A percentile compares a stretch with the other conserved stretches of the same genome.
Conservation (phyloP, 2,329 filamentous ascomycete genomes). For the Curvularia verruculosa region DNA sequence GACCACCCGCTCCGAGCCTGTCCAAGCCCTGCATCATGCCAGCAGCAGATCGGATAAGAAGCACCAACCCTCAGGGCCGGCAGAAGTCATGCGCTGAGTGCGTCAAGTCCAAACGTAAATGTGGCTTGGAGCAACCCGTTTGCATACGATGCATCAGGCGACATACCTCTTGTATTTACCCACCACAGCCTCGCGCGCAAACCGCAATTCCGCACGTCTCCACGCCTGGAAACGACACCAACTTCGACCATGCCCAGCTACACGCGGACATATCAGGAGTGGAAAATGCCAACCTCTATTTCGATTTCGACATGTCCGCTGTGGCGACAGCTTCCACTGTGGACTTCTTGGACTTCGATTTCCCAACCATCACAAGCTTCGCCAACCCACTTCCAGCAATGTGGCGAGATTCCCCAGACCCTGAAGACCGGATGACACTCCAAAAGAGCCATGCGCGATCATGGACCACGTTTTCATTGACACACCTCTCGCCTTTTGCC, state of each 20-base stretch:
- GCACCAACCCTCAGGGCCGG: slow-evolving; percentile 32
- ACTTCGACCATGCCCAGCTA: background rate
- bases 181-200: slow-evolving; percentile 15
- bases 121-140: slow-evolving; percentile 58
- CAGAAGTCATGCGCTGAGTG: slow-evolving; percentile 65
- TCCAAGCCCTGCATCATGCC: slow-evolving; percentile 43
- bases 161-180: slow-evolving; percentile 57
- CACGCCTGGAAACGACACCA: slow-evolving; percentile 20
- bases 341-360: slow-evolving; percentile 29
- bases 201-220: background rate
- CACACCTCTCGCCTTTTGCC: slow-evolving; percentile 27
- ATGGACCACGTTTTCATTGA: slow-evolving; percentile 13
- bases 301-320: slow-evolving; percentile 15
- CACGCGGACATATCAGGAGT: slow-evolving; percentile 30
- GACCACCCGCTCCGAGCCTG: background rate
- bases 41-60: slow-evolving; percentile 47
- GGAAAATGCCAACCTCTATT: background rate
- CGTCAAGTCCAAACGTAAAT: slow-evolving; percentile 63
- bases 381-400: slow-evolving; percentile 55
- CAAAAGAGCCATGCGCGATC: background rate
- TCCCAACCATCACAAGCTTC: slow-evolving; percentile 52
- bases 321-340: slow-evolving; percentile 7
- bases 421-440: slow-evolving; percentile 2
- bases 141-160: slow-evolving; percentile 62
- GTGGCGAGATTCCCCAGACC: slow-evolving; percentile 2